These are phyloP conservation scores for Ballota nigra DNA, from an alignment of 257 asterid genomes.

Conservation along the genomic window DNA sequence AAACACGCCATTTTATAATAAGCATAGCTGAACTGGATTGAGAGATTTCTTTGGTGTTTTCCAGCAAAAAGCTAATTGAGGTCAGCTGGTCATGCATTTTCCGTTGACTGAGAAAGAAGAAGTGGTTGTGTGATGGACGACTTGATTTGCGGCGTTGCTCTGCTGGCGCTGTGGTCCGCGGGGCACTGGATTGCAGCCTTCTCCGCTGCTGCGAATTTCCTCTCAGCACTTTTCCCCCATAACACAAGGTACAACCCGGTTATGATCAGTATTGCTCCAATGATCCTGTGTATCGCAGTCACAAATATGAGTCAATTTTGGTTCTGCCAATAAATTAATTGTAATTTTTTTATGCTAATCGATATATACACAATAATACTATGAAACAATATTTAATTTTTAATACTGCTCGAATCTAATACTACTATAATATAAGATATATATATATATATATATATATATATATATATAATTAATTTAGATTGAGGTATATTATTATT, in stretches of 20 bases:
- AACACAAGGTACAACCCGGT: slow-evolving; percentile 81
- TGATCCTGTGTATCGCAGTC: slow-evolving; percentile 50
- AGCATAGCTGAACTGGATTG: slow-evolving; percentile 33
- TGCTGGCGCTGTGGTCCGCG: slow-evolving; percentile 52
- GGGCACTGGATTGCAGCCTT: slow-evolving; percentile 50
- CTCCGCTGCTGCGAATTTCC: slow-evolving; percentile 40
- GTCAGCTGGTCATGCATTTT: slow-evolving; percentile 44
- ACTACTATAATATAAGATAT: no score
- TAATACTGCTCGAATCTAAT: no score
- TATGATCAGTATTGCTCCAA: slow-evolving; percentile 87
- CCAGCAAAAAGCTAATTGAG: slow-evolving; percentile 37
- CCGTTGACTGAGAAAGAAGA: slow-evolving; percentile 59
- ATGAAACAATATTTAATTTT: no score
- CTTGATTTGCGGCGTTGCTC: slow-evolving; percentile 48
- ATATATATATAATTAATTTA: no score
- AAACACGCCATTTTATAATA: slow-evolving; percentile 32
- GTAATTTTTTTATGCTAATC: no score
- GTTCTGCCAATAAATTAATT: background rate
- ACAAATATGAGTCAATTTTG: background rate
- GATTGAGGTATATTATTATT: no score
- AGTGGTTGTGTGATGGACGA: slow-evolving; percentile 86
- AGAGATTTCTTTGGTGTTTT: background rate
- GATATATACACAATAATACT: no score
- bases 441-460: no score
- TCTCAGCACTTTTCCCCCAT: slow-evolving; percentile 93